Evolutionary conservation across 768 basidiomycete genomes (phyloP).

Genomic region (Lepiota brunneoincarnata): DNA sequence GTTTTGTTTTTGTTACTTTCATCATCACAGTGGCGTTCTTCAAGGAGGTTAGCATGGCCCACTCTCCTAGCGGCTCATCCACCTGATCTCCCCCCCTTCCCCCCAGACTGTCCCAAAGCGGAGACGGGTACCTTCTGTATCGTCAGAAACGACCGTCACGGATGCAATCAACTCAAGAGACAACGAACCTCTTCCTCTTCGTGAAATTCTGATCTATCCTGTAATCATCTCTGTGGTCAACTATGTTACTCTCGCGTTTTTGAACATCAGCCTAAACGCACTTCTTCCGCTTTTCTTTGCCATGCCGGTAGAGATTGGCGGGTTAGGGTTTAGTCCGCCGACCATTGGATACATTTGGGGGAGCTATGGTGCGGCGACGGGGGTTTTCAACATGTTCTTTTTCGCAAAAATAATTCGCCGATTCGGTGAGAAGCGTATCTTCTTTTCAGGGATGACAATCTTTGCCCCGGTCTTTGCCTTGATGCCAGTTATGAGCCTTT

Average conservation of each 20-base stretch:
- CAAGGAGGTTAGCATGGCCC: conserved; percentile 36
- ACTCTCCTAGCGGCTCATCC: not conserved
- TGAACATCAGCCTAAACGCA: conserved; percentile 52
- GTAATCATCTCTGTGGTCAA: conserved; percentile 68
- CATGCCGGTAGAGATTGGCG: conserved; percentile 65
- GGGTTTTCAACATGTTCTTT: conserved; percentile 38
- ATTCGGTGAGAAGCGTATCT: conserved; percentile 42
- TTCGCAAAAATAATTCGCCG: conserved; percentile 37
- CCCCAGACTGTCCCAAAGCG: conserved; percentile 28
- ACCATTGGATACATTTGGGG: conserved; percentile 59
- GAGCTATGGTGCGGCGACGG: conserved; percentile 37
- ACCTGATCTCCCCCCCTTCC: too few relatives aligned
- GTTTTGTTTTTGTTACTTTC: conserved; percentile 32
- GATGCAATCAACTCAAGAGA: conserved; percentile 14
- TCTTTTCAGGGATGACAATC: conserved; percentile 32
- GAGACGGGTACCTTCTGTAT: conserved; percentile 12
- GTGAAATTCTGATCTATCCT: conserved; percentile 42
- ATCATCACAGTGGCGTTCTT: conserved; percentile 33
- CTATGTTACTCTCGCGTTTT: conserved; percentile 62
- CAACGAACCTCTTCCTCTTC: conserved; percentile 40
- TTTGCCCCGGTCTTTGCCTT: conserved; percentile 37
- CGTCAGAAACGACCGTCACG: conserved; percentile 16
- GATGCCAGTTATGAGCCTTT: conserved; percentile 46
- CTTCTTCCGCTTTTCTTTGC: conserved; percentile 69
- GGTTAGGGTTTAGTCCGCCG: conserved; percentile 58